Evolutionary conservation across 768 basidiomycete genomes (phyloP).

Genomic region (Boletus eberwhitei): DNA sequence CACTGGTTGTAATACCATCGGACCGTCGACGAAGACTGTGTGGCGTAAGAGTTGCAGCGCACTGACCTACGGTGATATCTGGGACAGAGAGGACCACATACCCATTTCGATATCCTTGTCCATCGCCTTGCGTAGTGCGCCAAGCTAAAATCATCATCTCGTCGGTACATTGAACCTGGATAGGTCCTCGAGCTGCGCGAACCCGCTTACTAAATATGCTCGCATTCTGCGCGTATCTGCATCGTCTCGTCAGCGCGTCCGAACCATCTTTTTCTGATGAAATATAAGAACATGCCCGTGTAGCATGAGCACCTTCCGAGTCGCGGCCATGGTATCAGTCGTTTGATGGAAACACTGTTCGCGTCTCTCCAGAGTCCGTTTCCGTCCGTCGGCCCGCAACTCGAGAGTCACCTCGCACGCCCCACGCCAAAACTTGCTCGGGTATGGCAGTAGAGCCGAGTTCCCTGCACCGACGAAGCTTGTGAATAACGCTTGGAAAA

Average conservation of each 20-base stretch:
- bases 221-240: slow-evolving; percentile 72
- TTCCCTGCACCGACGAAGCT: neutral
- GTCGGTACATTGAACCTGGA: neutral
- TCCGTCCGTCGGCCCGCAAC: neutral
- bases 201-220: slow-evolving; percentile 70
- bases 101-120: slow-evolving; percentile 65
- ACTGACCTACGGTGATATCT: neutral
- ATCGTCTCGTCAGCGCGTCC: slow-evolving; percentile 1
- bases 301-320: slow-evolving; percentile 42
- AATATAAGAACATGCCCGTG: slow-evolving; percentile 37
- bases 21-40: slow-evolving; percentile 77
- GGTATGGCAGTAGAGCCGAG: neutral
- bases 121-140: slow-evolving; percentile 68
- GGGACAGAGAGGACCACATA: slow-evolving; percentile 21
- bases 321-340: slow-evolving; percentile 10
- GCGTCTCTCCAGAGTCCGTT: neutral
- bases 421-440: neutral
- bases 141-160: slow-evolving; percentile 43
- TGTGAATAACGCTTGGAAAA: neutral
- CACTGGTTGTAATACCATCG: slow-evolving; percentile 60
- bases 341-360: neutral
- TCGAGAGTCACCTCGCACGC: neutral
- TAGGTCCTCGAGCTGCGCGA: slow-evolving; percentile 19
- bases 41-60: neutral
- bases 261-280: neutral